These are phyloP conservation scores for Thuja plicata DNA, from an alignment of 83 land plant genomes.

Conservation along the genomic window DNA sequence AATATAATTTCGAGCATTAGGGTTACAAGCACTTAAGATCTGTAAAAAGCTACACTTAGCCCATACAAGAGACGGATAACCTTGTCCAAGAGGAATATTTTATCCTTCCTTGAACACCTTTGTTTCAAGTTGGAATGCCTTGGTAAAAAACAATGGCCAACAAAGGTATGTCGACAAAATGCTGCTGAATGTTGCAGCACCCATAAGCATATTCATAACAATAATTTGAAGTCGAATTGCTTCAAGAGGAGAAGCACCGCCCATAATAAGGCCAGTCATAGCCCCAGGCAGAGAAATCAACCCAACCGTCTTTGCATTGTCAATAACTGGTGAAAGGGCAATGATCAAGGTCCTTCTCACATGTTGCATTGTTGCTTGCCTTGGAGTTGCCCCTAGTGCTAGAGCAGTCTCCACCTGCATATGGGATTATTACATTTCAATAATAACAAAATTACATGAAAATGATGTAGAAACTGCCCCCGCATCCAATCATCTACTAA, in stretches of 20 bases:
- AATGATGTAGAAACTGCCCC: not conserved
- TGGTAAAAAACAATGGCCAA: conserved; percentile 83
- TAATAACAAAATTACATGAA: not conserved
- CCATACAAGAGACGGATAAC: not conserved
- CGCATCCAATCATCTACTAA: not conserved
- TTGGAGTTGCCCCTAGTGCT: conserved; percentile 88
- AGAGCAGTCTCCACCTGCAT: conserved; percentile 84
- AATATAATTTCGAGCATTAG: not conserved
- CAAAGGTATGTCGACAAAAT: conserved; percentile 67
- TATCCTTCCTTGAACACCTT: conserved; percentile 49
- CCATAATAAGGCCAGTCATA: conserved; percentile 90
- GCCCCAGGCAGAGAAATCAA: conserved; percentile 84
- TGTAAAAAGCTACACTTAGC: not conserved
- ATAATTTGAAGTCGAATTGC: conserved; percentile 84
- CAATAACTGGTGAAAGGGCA: conserved; percentile 74
- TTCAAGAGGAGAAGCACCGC: conserved; percentile 82
- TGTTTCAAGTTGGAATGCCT: conserved; percentile 64
- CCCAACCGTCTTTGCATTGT: conserved; percentile 84
- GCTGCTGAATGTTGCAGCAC: conserved; percentile 86
- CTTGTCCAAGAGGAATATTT: not conserved
- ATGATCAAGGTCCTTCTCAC: conserved; percentile 70
- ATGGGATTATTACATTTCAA: not conserved
- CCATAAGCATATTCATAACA: conserved; percentile 81
- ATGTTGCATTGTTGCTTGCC: conserved; percentile 69
- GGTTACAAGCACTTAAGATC: not conserved